Base-by-base conservation (phyloP, 805 yeast genomes). In the Ogataea glucozyma region DNA sequence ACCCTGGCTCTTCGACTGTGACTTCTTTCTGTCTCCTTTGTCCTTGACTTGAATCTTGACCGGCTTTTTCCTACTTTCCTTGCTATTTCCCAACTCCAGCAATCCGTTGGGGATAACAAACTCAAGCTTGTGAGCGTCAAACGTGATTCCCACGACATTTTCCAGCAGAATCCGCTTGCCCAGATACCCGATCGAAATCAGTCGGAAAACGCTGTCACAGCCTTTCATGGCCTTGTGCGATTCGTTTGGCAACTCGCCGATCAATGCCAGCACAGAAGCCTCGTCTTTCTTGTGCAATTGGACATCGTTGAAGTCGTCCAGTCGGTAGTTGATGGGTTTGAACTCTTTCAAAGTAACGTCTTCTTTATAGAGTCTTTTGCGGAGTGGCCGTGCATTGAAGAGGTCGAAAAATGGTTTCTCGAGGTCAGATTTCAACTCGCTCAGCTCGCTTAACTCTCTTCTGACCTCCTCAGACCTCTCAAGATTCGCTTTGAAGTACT, bases 291-390 rank as follows among this genome's bases (percentile, higher is more conserved):
- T 64, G 24, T 76, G 74, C 20, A 78, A 61, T 35, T 64, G 66
- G 22, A 65, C 66, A 53, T 84, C 89, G 49, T 81, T 69, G 51
- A 83, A 84, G 56, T 83, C 90, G 39, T 71, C 72, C 42, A 83
- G 69, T 40, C 71, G 73, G 48, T 67, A 72, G 18, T 73, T 73
- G 13, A 85, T 66, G 4, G 83, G 75, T 21, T 69, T 64, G 53
- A 80, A 83, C 47, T 82, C 89, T 46, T 76, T 78, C 49, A 80
- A 65, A 17, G 70, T 62, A 11, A 83, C 78, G 63, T 85, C 93
- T 54, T 85, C 91, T 33, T 68, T 62, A 56, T 83, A 84, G 41
- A 74, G 75, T 43, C 79, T 75, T 2, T 59, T 53, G 59, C 91
- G 70, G 6, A 57, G 49, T 12, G 85, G 84, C 38, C 69, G 43